These are phyloP conservation scores for Coccinonectria pachysandricola DNA, from an alignment of 2,329 filamentous ascomycete species.

Conservation along the genomic window DNA sequence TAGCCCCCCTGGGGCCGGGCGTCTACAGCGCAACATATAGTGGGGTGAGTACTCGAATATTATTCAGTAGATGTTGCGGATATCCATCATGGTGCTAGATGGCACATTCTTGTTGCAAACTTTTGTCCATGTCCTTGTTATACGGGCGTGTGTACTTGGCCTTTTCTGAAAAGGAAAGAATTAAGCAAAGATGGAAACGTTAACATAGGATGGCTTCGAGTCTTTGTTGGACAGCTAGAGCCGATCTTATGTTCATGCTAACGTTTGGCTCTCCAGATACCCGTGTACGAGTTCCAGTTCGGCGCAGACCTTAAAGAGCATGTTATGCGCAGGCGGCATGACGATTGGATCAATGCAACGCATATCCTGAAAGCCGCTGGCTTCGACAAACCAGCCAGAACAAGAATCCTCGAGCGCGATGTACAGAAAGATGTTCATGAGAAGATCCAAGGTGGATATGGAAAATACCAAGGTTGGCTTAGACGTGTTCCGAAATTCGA, in stretches of 20 bases:
- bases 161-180: too few species aligned
- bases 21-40: constrained; percentile 62
- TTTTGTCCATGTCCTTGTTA: too few species aligned
- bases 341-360: constrained; percentile 99
- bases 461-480: constrained; percentile 88
- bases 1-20: constrained; percentile 29
- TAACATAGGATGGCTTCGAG: too few species aligned
- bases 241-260: too few species aligned
- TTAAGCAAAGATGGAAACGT: too few species aligned
- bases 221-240: too few species aligned
- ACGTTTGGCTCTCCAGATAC: constrained; percentile 50
- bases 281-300: constrained; percentile 88
- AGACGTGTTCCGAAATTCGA: too few species aligned
- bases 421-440: constrained; percentile 95
- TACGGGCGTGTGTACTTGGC: too few species aligned
- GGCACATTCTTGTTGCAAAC: too few species aligned
- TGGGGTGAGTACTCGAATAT: constrained; percentile 40
- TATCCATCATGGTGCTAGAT: not conserved
- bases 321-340: constrained; percentile 88
- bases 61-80: constrained; percentile 1
- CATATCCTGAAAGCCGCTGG: constrained; percentile 96
- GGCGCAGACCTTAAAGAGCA: constrained; percentile 68
- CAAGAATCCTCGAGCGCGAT: constrained; percentile 88
- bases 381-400: constrained; percentile 93
- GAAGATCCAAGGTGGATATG: constrained; percentile 96